phyloP scores from a whole-genome alignment of 2,329 filamentous ascomycete genomes.

The Myrmaecium sp. region DNA sequence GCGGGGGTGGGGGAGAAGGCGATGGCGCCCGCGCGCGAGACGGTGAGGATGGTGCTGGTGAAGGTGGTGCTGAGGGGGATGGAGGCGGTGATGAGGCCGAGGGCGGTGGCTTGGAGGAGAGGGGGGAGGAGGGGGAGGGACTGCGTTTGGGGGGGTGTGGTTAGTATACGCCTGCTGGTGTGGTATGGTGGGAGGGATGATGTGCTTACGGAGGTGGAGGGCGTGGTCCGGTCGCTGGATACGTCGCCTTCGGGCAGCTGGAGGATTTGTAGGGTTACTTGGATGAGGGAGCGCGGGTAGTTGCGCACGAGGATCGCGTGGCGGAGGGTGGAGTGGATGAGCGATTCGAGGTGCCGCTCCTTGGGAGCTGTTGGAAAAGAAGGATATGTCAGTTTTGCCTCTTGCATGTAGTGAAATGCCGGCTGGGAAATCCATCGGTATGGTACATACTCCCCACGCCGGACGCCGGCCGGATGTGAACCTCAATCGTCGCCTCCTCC shows the following conservation, averaged over 20 bases:
- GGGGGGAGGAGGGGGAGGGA: conserved; percentile 68
- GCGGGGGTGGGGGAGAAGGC: conserved; percentile 39
- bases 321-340: conserved; percentile 54
- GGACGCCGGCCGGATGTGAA: conserved; percentile 70
- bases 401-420: not conserved
- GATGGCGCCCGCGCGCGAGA: conserved; percentile 25
- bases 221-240: conserved; percentile 41
- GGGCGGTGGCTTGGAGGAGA: conserved; percentile 67
- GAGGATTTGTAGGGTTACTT: conserved; percentile 64
- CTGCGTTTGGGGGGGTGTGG: too few relatives aligned
- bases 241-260: conserved; percentile 50
- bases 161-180: conserved; percentile 6
- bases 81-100: conserved; percentile 63
- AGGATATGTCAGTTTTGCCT: conserved; percentile 4
- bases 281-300: conserved; percentile 62
- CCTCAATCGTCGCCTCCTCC: conserved; percentile 79
- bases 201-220: conserved; percentile 38
- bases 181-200: conserved; percentile 5
- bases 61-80: conserved; percentile 62
- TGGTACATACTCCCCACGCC: conserved; percentile 55
- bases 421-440: conserved; percentile 1
- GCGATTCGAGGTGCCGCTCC: conserved; percentile 60
- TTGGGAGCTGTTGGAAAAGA: conserved; percentile 19
- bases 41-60: conserved; percentile 46
- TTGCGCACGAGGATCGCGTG: conserved; percentile 58